phyloP scores from a whole-genome alignment of 2,329 filamentous ascomycete species.

The Gliomastix tumulicola region DNA sequence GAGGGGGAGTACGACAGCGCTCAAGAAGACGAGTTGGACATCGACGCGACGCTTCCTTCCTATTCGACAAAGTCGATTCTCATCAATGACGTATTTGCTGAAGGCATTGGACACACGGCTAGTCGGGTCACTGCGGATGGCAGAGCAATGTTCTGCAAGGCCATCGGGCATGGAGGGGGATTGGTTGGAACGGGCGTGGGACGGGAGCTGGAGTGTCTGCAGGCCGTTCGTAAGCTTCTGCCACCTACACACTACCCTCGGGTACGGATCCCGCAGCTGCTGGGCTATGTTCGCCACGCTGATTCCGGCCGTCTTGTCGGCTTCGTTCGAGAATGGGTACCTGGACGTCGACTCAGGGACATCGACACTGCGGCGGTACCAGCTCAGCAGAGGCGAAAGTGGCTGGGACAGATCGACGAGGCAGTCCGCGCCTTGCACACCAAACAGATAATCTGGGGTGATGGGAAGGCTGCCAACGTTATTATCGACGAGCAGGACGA shows the following conservation, averaged over 20 bases:
- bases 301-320: conserved; percentile 6
- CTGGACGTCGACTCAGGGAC: conserved; percentile 8
- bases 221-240: conserved; percentile 6
- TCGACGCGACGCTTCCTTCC: conserved; percentile 5
- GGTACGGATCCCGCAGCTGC: conserved; percentile 9
- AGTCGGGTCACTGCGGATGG: conserved; percentile 7
- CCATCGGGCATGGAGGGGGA: conserved; percentile 5
- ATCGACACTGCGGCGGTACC: conserved; percentile 4
- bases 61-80: conserved; percentile 9
- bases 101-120: conserved; percentile 5
- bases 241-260: neutral
- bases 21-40: conserved; percentile 6
- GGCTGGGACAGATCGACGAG: conserved; percentile 15
- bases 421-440: conserved; percentile 16
- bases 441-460: conserved; percentile 19
- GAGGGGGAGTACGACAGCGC: conserved; percentile 3
- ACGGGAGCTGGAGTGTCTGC: conserved; percentile 9
- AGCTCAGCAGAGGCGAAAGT: conserved; percentile 7
- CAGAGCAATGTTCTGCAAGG: conserved; percentile 14
- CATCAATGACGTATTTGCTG: conserved; percentile 5
- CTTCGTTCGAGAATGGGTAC: conserved; percentile 10
- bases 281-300: conserved; percentile 8
- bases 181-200: conserved; percentile 7
- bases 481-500: conserved; percentile 25
- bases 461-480: conserved; percentile 24